Conservation (phyloP, 345 rosid species). For the Camelina neglecta region DNA sequence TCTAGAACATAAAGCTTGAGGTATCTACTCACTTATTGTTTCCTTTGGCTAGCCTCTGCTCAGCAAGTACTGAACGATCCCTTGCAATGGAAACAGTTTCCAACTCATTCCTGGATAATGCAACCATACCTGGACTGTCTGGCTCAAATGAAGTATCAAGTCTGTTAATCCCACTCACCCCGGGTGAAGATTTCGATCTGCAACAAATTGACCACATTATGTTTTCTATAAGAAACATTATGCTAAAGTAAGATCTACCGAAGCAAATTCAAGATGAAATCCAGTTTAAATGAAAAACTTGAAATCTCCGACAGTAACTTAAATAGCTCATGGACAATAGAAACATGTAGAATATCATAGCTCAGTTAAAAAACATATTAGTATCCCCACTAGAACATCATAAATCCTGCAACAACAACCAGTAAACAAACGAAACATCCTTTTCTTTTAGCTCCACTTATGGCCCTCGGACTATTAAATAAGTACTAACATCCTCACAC, state of each 20-base stretch:
- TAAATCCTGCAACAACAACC: not conserved
- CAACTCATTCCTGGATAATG: conserved; percentile 60
- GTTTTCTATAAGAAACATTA: not conserved
- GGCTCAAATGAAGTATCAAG: conserved; percentile 65
- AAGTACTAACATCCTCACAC: conserved; percentile 17
- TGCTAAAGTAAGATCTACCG: not conserved
- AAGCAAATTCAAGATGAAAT: conserved; percentile 11
- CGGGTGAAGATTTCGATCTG: conserved; percentile 78
- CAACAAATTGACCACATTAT: conserved; percentile 28
- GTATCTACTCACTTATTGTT: conserved; percentile 63
- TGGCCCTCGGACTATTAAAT: conserved; percentile 5
- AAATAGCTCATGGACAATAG: conserved; percentile 1
- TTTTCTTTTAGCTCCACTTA: conserved; percentile 4
- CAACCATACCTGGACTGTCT: conserved; percentile 63
- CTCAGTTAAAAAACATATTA: conserved; percentile 17
- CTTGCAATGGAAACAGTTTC: conserved; percentile 61
- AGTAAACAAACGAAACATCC: conserved; percentile 2
- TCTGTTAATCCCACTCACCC: conserved; percentile 64
- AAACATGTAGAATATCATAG: conserved; percentile 22
- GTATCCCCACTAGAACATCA: conserved; percentile 9
- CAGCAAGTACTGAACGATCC: conserved; percentile 56
- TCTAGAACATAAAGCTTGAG: conserved; percentile 3
- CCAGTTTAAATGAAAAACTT: conserved; percentile 4
- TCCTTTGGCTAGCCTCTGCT: conserved; percentile 69
- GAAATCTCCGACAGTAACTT: conserved; percentile 11